Base-by-base conservation (phyloP, 495 filamentous ascomycete genomes). In the Aspergillus sclerotiicarbonarius region DNA sequence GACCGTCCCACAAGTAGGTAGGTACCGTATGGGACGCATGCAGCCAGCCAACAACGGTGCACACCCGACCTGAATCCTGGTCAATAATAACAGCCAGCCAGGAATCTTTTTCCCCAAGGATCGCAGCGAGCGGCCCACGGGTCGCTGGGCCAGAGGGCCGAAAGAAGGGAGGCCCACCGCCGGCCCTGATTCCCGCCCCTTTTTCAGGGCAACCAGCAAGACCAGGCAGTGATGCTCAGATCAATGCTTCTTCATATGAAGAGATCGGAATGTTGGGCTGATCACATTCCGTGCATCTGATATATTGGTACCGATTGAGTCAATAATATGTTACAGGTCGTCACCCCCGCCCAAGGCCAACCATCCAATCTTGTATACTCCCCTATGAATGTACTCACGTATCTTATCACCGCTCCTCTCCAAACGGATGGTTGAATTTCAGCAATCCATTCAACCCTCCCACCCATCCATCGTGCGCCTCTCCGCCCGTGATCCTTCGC, bases 361-460 rank as follows among this genome's bases (percentile, higher is more conserved):
- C 25, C 25, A 25, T 25, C 25, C 5, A 25, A 25, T 5, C 25
- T 25, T 25, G 25, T 25, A 25, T 25, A 25, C n/a, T n/a, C n/a
- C n/a, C n/a, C n/a, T n/a, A n/a, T n/a, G n/a, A n/a, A n/a, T 25
- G 25, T 25, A 2, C 25, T 25, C n/a, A n/a, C n/a, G n/a, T 15
- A 12, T 19, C 30, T 25, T 25, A 12, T 64, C 60, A 68, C 19
- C 62, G 62, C 54, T 87, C 80, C 66, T 96, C 91, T 0, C 94
- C 94, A 77, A 98, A 97, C 3, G 95, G 92, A 76, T 96, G 89
- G 69, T 98, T 98, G 65, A 98, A 98, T 76, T 98, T 98, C 65
- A 98, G 76, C 63, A 98, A 68, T 49, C 90, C 90, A 72, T 97
- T 98, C 72, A 98, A 71, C 7, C 95, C 94, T 1, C 93, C 94